Conservation (phyloP, 345 rosid genomes). For the Rhizophora apiculata region DNA sequence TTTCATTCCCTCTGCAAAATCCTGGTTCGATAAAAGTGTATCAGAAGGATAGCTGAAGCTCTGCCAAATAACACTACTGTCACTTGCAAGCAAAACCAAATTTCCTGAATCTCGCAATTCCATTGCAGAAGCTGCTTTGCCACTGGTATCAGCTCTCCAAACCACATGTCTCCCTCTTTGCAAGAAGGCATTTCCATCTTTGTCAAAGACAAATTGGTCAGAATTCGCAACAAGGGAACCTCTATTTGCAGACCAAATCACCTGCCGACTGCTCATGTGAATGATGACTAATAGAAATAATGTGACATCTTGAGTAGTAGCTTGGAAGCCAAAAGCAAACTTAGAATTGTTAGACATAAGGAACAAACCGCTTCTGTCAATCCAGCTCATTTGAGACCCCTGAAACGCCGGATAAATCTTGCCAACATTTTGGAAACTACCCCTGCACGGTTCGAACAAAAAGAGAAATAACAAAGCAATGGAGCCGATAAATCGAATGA, state of each 20-base stretch:
- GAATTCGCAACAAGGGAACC: slow-evolving; percentile 58
- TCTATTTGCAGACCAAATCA: slow-evolving; percentile 83
- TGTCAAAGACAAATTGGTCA: slow-evolving; percentile 50
- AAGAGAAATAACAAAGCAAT: slow-evolving; percentile 30
- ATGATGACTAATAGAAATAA: slow-evolving; percentile 49
- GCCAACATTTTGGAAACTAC: slow-evolving; percentile 34
- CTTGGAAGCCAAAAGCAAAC: slow-evolving; percentile 60
- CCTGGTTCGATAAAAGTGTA: slow-evolving; percentile 62
- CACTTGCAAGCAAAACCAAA: slow-evolving; percentile 52
- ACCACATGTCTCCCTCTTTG: slow-evolving; percentile 40
- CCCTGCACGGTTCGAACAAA: slow-evolving; percentile 22
- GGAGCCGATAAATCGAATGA: slow-evolving; percentile 20
- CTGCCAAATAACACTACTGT: slow-evolving; percentile 55
- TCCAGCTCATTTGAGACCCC: slow-evolving; percentile 74
- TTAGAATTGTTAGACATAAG: slow-evolving; percentile 56
- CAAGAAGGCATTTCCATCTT: slow-evolving; percentile 54
- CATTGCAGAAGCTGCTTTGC: slow-evolving; percentile 54
- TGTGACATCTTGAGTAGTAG: slow-evolving; percentile 39
- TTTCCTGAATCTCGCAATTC: slow-evolving; percentile 81
- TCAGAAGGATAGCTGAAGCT: slow-evolving; percentile 85
- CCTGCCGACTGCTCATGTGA: slow-evolving; percentile 33
- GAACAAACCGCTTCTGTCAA: slow-evolving; percentile 59
- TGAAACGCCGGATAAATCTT: slow-evolving; percentile 41
- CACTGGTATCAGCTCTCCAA: slow-evolving; percentile 55
- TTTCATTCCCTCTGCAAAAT: slow-evolving; percentile 61